Evolutionary conservation across 257 asterid genomes (phyloP).

Genomic region (Solanum virginianum): DNA sequence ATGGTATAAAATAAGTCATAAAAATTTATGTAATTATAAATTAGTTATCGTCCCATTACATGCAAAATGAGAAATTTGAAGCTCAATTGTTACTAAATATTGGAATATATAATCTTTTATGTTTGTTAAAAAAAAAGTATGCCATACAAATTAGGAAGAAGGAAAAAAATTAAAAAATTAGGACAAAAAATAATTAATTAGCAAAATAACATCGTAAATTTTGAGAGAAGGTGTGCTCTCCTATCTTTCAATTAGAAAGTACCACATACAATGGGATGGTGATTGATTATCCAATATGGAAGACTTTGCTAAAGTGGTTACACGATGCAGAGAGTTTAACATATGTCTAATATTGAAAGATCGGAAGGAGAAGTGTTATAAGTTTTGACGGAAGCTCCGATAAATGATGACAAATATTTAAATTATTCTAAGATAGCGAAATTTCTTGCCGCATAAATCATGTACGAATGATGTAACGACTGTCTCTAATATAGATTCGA

Average conservation of each 20-base stretch:
- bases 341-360: too few species aligned
- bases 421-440: too few species aligned
- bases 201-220: not conserved
- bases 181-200: not conserved
- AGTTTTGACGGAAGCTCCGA: too few species aligned
- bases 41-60: not conserved
- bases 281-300: too few species aligned
- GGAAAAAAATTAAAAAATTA: not conserved
- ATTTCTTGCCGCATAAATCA: too few species aligned
- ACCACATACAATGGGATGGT: not conserved
- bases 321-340: too few species aligned
- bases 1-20: not conserved
- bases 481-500: too few species aligned
- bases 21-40: not conserved
- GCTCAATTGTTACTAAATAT: not conserved
- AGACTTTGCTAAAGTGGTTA: not conserved
- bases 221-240: too few species aligned
- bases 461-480: too few species aligned
- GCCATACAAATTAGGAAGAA: not conserved
- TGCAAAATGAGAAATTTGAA: not conserved
- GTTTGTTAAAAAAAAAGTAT: not conserved
- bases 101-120: not conserved
- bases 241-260: too few species aligned
- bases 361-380: not conserved
- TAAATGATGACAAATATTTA: not conserved